Evolutionary conservation across 306 rosid genomes (phyloP), one percentile per base, ranked within the genome.

Genomic region (Pterocarpus macrocarpus): DNA sequence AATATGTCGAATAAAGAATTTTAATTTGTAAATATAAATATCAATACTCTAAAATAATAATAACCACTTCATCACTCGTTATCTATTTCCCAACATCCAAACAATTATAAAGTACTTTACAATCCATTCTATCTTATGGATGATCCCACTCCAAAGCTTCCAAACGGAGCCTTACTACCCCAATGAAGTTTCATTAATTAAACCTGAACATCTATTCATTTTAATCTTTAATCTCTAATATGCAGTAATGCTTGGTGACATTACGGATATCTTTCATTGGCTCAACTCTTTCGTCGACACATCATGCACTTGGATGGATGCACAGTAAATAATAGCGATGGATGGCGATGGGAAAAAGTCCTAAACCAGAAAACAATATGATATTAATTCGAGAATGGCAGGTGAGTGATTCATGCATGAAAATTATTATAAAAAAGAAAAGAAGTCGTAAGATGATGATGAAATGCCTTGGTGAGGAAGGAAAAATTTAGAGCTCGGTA

Each of bases 381-480:
- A 58, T 35, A 58, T 14, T n/a, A 28, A 67, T 8, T 41, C 7
- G 4, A 49, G 45, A 41, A 55, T 61, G 86, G 79, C 59, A 58
- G 64, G 78, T 83, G 64, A 39, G 64, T 61, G 80, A 57, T 64
- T 69, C 68, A 58, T 41, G 74, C 62, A 52, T 35, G 45, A 32
- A 82, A 73, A 69, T 53, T 32, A 73, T 64, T 2, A 30, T 38
- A 3, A 14, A 35, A 39, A 71, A 41, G 12, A 12, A 64, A 68
- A 76, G 28, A 52, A 13, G 55, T 22, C 45, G 58, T 14, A 11
- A 9, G 59, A 55, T 52, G 64, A 45, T 45, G 81, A 7, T 28
- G 61, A 39, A 73, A 47, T 55, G 70, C 44, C 86, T 84, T 84
- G 55, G 71, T 77, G 47, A 55, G 69, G 77, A 82, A 86, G 90